Base-by-base conservation (phyloP, 108 stramenopile genomes). In the Nannochloropsis salina region DNA sequence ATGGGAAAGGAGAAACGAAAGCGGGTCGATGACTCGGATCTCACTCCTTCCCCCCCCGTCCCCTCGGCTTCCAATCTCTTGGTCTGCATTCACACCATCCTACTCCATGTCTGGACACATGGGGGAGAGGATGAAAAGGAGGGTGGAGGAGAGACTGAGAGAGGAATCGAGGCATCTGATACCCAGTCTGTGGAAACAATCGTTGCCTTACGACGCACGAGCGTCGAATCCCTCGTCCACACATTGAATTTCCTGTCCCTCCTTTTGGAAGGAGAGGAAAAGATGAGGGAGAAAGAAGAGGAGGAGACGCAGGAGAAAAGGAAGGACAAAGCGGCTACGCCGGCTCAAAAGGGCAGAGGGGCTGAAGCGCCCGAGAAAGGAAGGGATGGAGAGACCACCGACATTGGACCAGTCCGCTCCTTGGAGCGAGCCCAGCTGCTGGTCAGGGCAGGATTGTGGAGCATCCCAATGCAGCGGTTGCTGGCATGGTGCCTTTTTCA, bases 381-480 rank as follows among this genome's bases (percentile, higher is more conserved):
- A 31, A 31, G 31, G 31, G 31, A 31, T 31, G 31, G 1, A 31
- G 31, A 31, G 31, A 31, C 31, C 31, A 31, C 31, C 31, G 31
- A 31, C 31, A 31, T 31, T 31, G 42, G 41, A 44, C 42, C 81
- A 40, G 40, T 3, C 22, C 80, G 43, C 43, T 80, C 45, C 83
- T 44, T 42, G 42, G 41, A 40, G 41, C 51, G 83, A 80, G 87
- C 87, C 12, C 41, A 74, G 45, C 44, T 80, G 4, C 40, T 88
- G 44, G 87, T 84, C 80, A 41, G 41, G 41, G 84, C 84, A 40
- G 87, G 87, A 1, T 84, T 88, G 20, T 88, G 87, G 87, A 51
- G 80, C 80, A 44, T 51, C 81, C 20, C 45, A 83, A 47, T 84
- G 87, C 87, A 88, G 40, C 80, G 45, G 8, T 43, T 88, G 11